These are phyloP conservation scores for Przewalskia tangutica DNA, from an alignment of 257 asterid species.

Conservation along the genomic window DNA sequence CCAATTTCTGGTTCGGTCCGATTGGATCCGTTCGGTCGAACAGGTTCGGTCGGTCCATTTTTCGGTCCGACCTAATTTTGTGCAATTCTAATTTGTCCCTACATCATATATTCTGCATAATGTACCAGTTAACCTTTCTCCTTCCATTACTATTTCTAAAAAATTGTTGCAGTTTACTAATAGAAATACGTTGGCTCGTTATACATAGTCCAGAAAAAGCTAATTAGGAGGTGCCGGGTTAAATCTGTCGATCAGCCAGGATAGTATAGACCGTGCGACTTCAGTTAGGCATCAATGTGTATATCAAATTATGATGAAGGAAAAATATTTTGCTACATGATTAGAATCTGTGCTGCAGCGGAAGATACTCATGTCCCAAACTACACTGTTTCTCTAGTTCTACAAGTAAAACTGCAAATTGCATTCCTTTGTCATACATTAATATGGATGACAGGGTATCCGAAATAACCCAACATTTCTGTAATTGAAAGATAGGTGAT, in stretches of 20 bases:
- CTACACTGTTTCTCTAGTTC: neutral
- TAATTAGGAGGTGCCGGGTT: neutral
- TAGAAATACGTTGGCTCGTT: neutral
- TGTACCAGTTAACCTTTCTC: neutral
- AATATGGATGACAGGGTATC: neutral
- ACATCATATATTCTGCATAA: neutral
- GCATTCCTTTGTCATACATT: neutral
- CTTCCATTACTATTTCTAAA: neutral
- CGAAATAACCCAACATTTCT: neutral
- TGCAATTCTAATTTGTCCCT: no score
- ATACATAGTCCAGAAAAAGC: neutral
- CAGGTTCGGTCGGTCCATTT: no score
- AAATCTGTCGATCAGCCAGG: neutral
- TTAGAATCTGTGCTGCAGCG: neutral
- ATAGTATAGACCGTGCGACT: neutral
- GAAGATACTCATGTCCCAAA: neutral
- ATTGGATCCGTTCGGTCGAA: no score
- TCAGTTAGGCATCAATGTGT: neutral
- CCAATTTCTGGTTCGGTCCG: no score
- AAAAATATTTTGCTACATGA: neutral
- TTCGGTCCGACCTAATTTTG: no score
- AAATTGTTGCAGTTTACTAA: neutral
- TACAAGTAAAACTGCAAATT: neutral
- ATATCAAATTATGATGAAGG: neutral
- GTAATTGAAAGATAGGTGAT: neutral